Conservation (phyloP, 345 rosid species). For the Salix exigua region DNA sequence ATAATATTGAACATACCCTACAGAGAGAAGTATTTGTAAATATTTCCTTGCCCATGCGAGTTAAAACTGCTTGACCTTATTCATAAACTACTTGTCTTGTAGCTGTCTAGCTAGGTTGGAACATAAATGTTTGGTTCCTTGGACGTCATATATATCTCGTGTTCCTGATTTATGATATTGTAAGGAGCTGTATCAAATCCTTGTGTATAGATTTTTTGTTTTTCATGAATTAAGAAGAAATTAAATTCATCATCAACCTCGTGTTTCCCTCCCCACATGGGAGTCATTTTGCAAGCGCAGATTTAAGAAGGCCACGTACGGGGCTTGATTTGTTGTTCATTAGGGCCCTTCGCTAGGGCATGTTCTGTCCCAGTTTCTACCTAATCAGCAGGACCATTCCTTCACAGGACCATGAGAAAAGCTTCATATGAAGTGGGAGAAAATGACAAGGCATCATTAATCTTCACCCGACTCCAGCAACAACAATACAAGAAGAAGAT, state of each 20-base stretch:
- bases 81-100: slow-evolving; percentile 21
- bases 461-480: slow-evolving; percentile 11
- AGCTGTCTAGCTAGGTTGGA: slow-evolving; percentile 28
- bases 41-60: neutral
- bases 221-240: slow-evolving; percentile 14
- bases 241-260: neutral
- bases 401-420: slow-evolving; percentile 22
- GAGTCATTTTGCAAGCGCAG: slow-evolving; percentile 1
- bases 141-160: neutral
- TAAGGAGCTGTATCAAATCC: neutral
- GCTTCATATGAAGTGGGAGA: slow-evolving; percentile 22
- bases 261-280: slow-evolving; percentile 7
- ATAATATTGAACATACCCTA: neutral
- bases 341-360: slow-evolving; percentile 3
- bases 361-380: slow-evolving; percentile 14
- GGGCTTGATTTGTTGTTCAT: slow-evolving; percentile 11
- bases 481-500: slow-evolving; percentile 5
- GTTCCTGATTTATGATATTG: neutral
- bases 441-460: slow-evolving; percentile 35
- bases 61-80: neutral
- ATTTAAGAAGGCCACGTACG: neutral
- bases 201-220: neutral
- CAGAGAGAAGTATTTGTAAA: neutral
- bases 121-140: neutral
- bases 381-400: slow-evolving; percentile 17